These are phyloP conservation scores for Xylaria nigripes DNA, from an alignment of 495 filamentous ascomycete genomes.

Conservation along the genomic window DNA sequence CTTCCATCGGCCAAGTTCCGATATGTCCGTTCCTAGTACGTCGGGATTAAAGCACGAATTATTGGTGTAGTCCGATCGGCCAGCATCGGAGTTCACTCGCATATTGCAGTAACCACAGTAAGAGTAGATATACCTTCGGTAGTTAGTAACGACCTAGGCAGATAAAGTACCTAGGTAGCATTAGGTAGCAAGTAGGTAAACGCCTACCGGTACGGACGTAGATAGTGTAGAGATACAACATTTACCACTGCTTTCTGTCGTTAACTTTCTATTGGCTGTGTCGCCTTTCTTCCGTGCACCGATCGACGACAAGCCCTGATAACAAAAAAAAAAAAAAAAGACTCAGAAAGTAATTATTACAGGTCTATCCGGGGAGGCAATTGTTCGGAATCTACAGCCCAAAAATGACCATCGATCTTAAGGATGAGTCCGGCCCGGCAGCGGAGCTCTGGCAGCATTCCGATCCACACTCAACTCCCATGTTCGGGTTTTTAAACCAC, in stretches of 20 bases:
- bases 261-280: not conserved
- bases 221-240: too few species aligned
- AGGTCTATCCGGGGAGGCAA: not conserved
- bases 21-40: too few species aligned
- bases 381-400: not conserved
- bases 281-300: not conserved
- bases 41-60: too few species aligned
- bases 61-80: not conserved
- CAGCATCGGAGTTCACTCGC: not conserved
- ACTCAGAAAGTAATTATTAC: not conserved
- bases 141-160: too few species aligned
- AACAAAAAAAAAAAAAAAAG: too few species aligned
- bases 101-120: not conserved
- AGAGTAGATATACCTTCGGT: too few species aligned
- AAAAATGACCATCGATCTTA: not conserved
- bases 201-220: too few species aligned
- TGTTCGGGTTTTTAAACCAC: constrained; percentile 59
- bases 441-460: constrained; percentile 64
- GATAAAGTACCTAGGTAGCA: not conserved
- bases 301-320: not conserved
- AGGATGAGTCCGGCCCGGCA: not conserved
- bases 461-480: constrained; percentile 56
- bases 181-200: too few species aligned
- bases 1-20: too few species aligned
- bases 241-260: too few species aligned